phyloP scores from a whole-genome alignment of 352 stramenopile genomes.

The Globisporangium takayamanum region DNA sequence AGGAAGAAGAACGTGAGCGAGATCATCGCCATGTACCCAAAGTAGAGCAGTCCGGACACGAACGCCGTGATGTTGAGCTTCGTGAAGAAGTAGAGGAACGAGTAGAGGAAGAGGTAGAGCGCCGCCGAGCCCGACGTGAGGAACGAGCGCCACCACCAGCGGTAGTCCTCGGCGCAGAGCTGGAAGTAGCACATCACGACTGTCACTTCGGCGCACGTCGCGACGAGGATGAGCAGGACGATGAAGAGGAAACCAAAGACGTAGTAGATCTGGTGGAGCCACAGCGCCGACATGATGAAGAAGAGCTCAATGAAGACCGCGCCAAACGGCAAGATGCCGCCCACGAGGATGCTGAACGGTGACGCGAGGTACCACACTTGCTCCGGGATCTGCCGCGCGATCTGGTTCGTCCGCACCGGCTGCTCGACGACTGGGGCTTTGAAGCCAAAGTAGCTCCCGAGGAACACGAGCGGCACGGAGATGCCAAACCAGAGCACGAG shows the following conservation, averaged over 20 bases:
- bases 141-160: conserved; percentile 97
- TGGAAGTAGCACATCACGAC: conserved; percentile 99
- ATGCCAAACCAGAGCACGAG: conserved; percentile 98
- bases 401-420: conserved; percentile 88
- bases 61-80: conserved; percentile 97
- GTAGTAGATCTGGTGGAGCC: conserved; percentile 99
- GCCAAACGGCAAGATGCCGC: conserved; percentile 98
- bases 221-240: conserved; percentile 96
- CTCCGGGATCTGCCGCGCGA: conserved; percentile 88
- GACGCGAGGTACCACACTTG: conserved; percentile 96
- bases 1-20: conserved; percentile 97
- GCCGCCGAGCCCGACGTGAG: conserved; percentile 93
- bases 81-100: conserved; percentile 97
- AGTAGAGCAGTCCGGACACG: conserved; percentile 95
- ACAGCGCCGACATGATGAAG: conserved; percentile 99
- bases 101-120: conserved; percentile 99
- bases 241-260: conserved; percentile 99
- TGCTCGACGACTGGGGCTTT: conserved; percentile 82
- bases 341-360: conserved; percentile 92
- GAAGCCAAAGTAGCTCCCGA: conserved; percentile 97
- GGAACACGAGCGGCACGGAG: conserved; percentile 96
- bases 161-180: conserved; percentile 99
- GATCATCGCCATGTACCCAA: conserved; percentile 99
- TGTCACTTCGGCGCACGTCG: conserved; percentile 97
- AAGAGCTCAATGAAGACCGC: conserved; percentile 99